These are phyloP conservation scores for Podosphaera aphanis DNA, from an alignment of 2,329 filamentous ascomycete species.

Conservation along the genomic window DNA sequence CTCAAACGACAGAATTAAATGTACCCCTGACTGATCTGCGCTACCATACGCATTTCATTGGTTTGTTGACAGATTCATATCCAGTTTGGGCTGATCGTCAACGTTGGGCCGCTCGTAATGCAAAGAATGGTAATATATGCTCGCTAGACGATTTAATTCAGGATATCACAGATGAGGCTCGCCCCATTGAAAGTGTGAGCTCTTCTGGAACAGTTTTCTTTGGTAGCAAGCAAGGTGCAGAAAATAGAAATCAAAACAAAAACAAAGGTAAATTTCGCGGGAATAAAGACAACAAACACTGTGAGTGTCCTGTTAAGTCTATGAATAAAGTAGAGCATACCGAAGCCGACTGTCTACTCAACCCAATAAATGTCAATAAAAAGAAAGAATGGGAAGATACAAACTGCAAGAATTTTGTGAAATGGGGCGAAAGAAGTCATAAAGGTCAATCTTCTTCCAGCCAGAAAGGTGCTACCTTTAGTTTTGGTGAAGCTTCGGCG, in stretches of 20 bases:
- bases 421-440: not conserved
- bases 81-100: no score
- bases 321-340: not conserved
- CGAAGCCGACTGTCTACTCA: not conserved
- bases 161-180: not conserved
- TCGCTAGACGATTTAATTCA: slow-evolving; percentile 1
- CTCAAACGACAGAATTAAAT: no score
- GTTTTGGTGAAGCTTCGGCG: not conserved
- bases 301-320: not conserved
- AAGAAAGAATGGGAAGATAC: slow-evolving; percentile 1
- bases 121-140: no score
- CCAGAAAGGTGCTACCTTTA: not conserved
- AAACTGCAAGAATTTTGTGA: not conserved
- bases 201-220: not conserved
- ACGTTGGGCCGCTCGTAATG: no score
- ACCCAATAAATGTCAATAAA: not conserved
- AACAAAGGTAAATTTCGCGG: not conserved
- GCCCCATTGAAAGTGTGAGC: not conserved
- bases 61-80: no score
- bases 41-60: no score
- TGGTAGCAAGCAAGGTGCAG: not conserved
- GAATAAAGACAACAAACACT: not conserved
- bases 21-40: no score
- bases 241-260: not conserved
- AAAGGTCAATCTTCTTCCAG: not conserved